These are phyloP conservation scores for Saccharomycopsis sp. DNA, from an alignment of 805 yeast species.

Conservation along the genomic window DNA sequence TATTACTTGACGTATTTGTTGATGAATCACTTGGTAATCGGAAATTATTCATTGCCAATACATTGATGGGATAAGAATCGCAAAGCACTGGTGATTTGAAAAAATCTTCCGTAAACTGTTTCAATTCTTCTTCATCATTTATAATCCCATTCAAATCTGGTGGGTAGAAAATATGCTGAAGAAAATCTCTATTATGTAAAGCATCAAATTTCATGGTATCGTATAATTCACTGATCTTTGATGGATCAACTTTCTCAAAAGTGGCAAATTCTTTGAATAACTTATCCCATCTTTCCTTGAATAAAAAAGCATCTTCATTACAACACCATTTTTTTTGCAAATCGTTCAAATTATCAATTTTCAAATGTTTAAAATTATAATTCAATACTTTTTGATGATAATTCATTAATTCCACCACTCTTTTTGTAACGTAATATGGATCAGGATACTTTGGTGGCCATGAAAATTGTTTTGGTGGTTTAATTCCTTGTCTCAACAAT, in stretches of 20 bases:
- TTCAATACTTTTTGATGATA: conserved; percentile 80
- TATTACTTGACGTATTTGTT: conserved; percentile 16
- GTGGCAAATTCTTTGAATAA: conserved; percentile 82
- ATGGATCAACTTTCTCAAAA: conserved; percentile 95
- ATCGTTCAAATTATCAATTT: conserved; percentile 43
- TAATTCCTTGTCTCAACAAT: conserved; percentile 85
- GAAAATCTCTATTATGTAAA: conserved; percentile 81
- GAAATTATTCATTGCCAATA: conserved; percentile 67
- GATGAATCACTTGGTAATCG: conserved; percentile 38
- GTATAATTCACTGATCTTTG: conserved; percentile 90
- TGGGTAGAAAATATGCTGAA: conserved; percentile 73
- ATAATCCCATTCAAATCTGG: conserved; percentile 26
- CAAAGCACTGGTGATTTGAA: conserved; percentile 45
- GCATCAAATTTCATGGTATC: conserved; percentile 99
- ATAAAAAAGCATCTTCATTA: conserved; percentile 83
- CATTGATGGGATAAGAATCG: conserved; percentile 62
- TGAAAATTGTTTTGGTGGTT: conserved; percentile 94
- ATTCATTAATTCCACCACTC: conserved; percentile 93
- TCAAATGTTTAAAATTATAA: conserved; percentile 54
- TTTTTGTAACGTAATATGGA: conserved; percentile 85
- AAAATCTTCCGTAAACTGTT: conserved; percentile 24
- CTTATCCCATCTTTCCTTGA: conserved; percentile 96
- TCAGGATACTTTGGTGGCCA: conserved; percentile 99
- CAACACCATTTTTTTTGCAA: conserved; percentile 91
- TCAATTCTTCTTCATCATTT: conserved; percentile 31